Percentiles rank a stretch among this genome's conserved stretches.
phyloP scores from a whole-genome alignment of 139 green algal species.

The Closterium sp. region DNA sequence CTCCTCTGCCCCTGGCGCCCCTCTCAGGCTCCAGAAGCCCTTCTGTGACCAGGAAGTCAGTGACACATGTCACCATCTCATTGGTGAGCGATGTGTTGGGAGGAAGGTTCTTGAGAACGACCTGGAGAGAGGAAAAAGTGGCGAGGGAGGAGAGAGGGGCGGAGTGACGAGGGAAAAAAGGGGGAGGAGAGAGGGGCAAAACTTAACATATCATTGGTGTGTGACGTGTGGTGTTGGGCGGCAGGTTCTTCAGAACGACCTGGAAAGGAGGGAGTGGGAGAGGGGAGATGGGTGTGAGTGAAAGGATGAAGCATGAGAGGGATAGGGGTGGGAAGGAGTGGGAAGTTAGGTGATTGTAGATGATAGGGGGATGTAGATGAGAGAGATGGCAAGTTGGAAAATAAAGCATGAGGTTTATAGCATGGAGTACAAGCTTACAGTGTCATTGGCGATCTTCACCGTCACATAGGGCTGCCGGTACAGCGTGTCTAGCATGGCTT shows the following conservation, averaged over 20 bases:
- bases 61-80: constrained; percentile 38
- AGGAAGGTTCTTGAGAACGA: constrained; percentile 48
- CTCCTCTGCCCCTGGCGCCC: too few relatives aligned
- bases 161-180: too few relatives aligned
- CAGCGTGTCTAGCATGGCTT: constrained; percentile 33
- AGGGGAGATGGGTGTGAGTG: too few relatives aligned
- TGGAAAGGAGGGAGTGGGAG: not conserved
- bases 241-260: constrained; percentile 49
- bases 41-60: constrained; percentile 23
- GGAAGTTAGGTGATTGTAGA: too few relatives aligned
- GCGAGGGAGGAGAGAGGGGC: not conserved
- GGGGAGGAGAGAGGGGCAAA: too few relatives aligned
- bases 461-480: constrained; percentile 45
- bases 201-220: constrained; percentile 30
- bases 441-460: constrained; percentile 44
- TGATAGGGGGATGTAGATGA: too few relatives aligned
- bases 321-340: too few relatives aligned
- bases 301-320: too few relatives aligned
- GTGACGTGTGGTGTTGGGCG: constrained; percentile 38
- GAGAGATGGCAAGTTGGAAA: too few relatives aligned
- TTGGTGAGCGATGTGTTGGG: constrained; percentile 33
- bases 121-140: not conserved
- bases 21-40: constrained; percentile 33
- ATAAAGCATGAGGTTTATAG: too few relatives aligned
- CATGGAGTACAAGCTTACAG: constrained; percentile 11